Base-by-base conservation (phyloP, 768 basidiomycete species). In the Mycena metata region DNA sequence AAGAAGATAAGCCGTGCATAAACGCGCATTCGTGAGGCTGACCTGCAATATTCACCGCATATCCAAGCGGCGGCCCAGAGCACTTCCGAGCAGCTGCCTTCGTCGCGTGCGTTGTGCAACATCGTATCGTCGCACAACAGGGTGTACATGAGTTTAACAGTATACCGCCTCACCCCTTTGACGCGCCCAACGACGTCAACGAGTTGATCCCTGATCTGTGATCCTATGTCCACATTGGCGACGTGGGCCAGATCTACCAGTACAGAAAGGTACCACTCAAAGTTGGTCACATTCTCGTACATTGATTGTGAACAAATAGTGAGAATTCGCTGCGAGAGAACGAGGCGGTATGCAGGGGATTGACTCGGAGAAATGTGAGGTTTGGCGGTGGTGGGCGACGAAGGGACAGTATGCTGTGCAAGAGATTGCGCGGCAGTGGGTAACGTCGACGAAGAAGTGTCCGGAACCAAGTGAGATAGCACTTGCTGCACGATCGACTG, bases 191-290 rank as follows among this genome's bases (percentile, higher is more conserved):
- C 89, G 26, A 99, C 88, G 74, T 98, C 96, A 16, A 98, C 88
- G 7, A 99, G 81, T 69, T 96, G 93, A 67, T 95, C 90, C 15
- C 91, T 86, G 60, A 98, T 92, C 73, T 92, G 87, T 0, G 80
- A 74, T 2, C 96, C 96, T 54, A 98, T 84, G 70, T 93, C 84
- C 54, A 91, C 94, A 30, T 90, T 88, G 57, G 95, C 92, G 45
- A 98, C 86, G 76, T 98, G 95, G 0, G 95, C 90, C 11, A 99
- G 84, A 75, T 98, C 96, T 51, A 98, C 88, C 33, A 99, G 89
- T 10, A 96, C 95, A 6, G 97, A 98, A 23, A 99, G 85, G 78
- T 96, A 98, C 97, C 98, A 99, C 76, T 98, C 95, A 76, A 99
- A 99, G 80, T 98, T 96, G 50, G 87, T 85, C 30, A 99, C 86